A percentile compares a stretch with the other conserved stretches of the same genome.
Evolutionary conservation across 129 eudicot species (phyloP).

Genomic region (Lactuca sativa): DNA sequence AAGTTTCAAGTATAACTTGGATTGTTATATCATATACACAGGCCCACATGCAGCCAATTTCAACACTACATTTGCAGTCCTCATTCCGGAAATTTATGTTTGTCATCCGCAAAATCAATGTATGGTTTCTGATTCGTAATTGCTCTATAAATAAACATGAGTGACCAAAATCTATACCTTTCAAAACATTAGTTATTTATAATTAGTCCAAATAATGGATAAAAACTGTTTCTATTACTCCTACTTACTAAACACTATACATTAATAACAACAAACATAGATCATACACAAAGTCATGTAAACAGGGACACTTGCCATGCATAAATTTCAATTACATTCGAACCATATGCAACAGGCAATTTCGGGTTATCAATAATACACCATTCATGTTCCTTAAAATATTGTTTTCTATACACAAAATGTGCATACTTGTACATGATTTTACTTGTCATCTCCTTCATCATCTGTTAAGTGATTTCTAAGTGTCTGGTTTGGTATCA

Average conservation of each 20-base stretch:
- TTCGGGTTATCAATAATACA: conserved; percentile 2
- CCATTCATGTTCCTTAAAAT: conserved; percentile 3
- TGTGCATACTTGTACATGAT: conserved; percentile 14
- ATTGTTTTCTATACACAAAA: conserved; percentile 28
- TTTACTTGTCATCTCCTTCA: conserved; percentile 40
- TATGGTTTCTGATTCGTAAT: no score
- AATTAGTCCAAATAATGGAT: no score
- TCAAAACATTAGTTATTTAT: no score
- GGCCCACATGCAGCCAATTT: no score
- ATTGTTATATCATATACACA: no score
- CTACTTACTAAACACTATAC: background rate
- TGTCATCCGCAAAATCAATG: no score
- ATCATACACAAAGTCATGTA: background rate
- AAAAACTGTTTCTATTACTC: no score
- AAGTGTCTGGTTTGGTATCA: conserved; percentile 49
- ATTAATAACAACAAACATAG: background rate
- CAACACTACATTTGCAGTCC: no score
- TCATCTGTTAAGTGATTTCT: conserved; percentile 54
- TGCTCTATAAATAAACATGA: no score
- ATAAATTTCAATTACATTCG: conserved; percentile 8
- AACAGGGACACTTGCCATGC: background rate
- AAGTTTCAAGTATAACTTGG: no score
- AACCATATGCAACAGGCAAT: background rate
- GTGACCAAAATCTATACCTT: no score
- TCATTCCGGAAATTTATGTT: no score